Evolutionary conservation across 345 rosid species (phyloP).

Genomic region (Ricinus communis): DNA sequence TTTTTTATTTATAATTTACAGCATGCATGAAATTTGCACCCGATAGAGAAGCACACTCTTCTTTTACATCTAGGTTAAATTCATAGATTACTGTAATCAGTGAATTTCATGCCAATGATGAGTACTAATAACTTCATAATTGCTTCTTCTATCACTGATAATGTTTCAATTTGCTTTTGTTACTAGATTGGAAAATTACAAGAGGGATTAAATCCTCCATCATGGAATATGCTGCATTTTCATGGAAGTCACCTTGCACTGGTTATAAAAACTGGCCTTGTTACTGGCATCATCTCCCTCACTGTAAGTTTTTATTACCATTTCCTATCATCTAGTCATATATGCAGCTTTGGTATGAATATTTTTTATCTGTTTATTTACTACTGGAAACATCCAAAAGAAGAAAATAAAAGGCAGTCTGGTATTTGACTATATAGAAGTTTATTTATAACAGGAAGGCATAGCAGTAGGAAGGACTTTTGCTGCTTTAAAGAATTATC

Average conservation of each 20-base stretch:
- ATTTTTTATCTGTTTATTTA: too few relatives aligned
- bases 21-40: too few relatives aligned
- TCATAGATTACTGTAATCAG: too few relatives aligned
- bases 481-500: conserved; percentile 81
- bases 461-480: conserved; percentile 97
- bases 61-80: too few relatives aligned
- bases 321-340: neutral
- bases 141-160: too few relatives aligned
- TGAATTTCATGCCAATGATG: too few relatives aligned
- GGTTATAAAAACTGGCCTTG: conserved; percentile 69
- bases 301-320: conserved; percentile 46
- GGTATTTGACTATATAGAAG: neutral
- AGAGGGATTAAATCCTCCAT: conserved; percentile 91
- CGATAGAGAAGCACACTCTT: too few relatives aligned
- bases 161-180: too few relatives aligned
- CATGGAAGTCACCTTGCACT: conserved; percentile 70
- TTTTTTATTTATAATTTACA: neutral
- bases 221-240: conserved; percentile 85
- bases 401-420: neutral
- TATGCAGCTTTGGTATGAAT: too few relatives aligned
- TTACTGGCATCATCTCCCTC: conserved; percentile 93
- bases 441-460: conserved; percentile 71
- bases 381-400: neutral
- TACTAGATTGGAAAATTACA: conserved; percentile 76
- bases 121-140: too few relatives aligned